Base-by-base conservation (phyloP, 1,284 basidiomycete species). In the Takashimella tepidaria region DNA sequence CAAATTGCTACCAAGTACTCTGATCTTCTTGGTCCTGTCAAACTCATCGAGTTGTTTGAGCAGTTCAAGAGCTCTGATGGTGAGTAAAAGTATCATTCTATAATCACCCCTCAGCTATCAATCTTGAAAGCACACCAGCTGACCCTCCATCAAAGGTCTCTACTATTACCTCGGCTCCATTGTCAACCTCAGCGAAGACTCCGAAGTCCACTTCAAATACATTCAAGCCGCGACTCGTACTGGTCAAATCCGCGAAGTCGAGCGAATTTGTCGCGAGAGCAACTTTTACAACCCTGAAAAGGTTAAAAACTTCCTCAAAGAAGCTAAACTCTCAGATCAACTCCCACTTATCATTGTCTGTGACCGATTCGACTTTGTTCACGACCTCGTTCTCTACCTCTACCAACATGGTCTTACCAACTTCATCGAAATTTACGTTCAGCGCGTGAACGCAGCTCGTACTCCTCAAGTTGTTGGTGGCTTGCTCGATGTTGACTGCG, bases 221-320 rank as follows among this genome's bases (percentile, higher is more conserved):
- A 98, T 99, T 69, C 96, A 98, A 74, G 96, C 96, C 27, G 96
- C 96, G 10, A 97, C 93, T 1, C 87, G 96, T 43, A 99, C 96
- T 20, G 95, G 95, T 44, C 96, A 98, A 74, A 92, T 98, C 68
- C 87, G 96, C 56, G 96, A 99, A 74, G 96, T 99, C 58, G 96
- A 99, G 79, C 90, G 96, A 55, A 95, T 99, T 69, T 96, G 92
- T 74, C 83, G 96, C 59, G 96, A 99, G 80, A 92, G 89, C 74
- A 98, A 98, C 78, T 82, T 81, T 78, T 98, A 98, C 83, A 96
- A 96, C 77, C 90, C 96, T 2, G 96, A 99, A 79, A 99, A 99
- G 79, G 96, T 98, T 81, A 98, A 98, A 82, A 99, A 99, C 80
- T 98, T 97, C 86, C 85, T 98, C 77, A 95, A 93, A 75, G 96